These are phyloP conservation scores for Termitomyces sp. DNA, from an alignment of 1,284 basidiomycete species.

Conservation along the genomic window DNA sequence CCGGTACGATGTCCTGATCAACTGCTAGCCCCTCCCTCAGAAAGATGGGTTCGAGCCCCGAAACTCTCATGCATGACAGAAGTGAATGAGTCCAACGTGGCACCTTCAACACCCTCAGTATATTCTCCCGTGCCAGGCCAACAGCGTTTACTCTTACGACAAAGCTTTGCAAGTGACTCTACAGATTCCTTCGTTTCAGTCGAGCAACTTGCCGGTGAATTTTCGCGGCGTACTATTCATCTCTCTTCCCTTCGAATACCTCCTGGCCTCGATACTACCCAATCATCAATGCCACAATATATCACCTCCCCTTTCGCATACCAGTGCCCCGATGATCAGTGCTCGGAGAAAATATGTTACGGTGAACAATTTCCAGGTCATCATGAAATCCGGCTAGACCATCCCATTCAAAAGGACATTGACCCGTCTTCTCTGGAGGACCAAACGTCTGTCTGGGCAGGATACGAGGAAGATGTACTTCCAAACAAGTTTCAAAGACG, in stretches of 20 bases:
- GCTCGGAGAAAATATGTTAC: neutral
- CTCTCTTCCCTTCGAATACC: neutral
- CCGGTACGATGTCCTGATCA: neutral
- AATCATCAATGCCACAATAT: neutral
- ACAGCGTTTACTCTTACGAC: neutral
- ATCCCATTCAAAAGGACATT: slow-evolving; percentile 19
- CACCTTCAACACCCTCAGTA: slow-evolving; percentile 4
- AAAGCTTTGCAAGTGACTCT: neutral
- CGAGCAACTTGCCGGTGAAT: slow-evolving; percentile 4
- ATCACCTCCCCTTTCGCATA: neutral
- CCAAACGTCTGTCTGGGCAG: slow-evolving; percentile 41
- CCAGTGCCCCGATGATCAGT: neutral
- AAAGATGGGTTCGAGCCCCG: neutral
- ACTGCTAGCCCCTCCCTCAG: neutral
- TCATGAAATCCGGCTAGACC: slow-evolving; percentile 4
- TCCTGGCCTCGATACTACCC: neutral
- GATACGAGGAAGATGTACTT: slow-evolving; percentile 45
- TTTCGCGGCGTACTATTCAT: slow-evolving; percentile 7
- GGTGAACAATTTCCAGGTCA: slow-evolving; percentile 3
- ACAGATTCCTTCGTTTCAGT: slow-evolving; percentile 6
- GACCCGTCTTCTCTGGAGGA: slow-evolving; percentile 25
- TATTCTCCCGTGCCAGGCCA: slow-evolving; percentile 1
- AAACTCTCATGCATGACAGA: neutral
- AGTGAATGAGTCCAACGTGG: neutral
- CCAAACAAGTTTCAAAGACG: slow-evolving; percentile 48